Percentiles rank a stretch among this genome's conserved stretches.
These are phyloP conservation scores for Trametes villosa DNA, from an alignment of 768 basidiomycete genomes.

Conservation along the genomic window DNA sequence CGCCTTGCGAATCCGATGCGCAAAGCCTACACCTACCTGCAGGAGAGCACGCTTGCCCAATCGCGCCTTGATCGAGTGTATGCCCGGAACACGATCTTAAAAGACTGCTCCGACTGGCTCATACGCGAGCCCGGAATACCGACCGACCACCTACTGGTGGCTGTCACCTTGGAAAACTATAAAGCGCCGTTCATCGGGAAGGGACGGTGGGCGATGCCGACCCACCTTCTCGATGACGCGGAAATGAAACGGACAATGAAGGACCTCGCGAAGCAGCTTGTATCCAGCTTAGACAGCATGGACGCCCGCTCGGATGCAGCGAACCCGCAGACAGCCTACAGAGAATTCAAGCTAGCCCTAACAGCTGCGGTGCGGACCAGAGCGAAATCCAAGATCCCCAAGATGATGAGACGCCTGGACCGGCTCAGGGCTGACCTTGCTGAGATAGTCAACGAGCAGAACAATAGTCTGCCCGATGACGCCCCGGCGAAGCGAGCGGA, in stretches of 20 bases:
- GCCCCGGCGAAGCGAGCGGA: too few species aligned
- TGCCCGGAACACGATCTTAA: not conserved
- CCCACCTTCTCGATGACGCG: not conserved
- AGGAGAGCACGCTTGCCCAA: not conserved
- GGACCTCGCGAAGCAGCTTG: not conserved
- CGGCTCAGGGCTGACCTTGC: not conserved
- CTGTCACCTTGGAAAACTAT: not conserved
- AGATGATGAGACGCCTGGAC: not conserved
- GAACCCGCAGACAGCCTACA: not conserved
- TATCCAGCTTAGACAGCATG: too few species aligned
- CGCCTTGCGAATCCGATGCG: not conserved
- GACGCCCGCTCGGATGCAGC: not conserved
- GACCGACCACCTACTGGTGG: conserved; percentile 10
- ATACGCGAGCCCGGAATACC: not conserved
- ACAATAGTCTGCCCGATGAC: too few species aligned
- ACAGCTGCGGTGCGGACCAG: not conserved
- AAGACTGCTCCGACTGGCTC: not conserved
- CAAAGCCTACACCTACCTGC: not conserved
- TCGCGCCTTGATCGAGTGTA: not conserved
- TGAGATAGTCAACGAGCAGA: not conserved
- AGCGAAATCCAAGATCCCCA: not conserved
- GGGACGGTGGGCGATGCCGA: conserved; percentile 10
- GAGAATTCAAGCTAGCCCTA: not conserved
- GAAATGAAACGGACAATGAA: not conserved
- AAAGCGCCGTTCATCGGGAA: conserved; percentile 9